Base-by-base conservation (phyloP, 2,329 filamentous ascomycete genomes). In the Epicoccum sorghinum region DNA sequence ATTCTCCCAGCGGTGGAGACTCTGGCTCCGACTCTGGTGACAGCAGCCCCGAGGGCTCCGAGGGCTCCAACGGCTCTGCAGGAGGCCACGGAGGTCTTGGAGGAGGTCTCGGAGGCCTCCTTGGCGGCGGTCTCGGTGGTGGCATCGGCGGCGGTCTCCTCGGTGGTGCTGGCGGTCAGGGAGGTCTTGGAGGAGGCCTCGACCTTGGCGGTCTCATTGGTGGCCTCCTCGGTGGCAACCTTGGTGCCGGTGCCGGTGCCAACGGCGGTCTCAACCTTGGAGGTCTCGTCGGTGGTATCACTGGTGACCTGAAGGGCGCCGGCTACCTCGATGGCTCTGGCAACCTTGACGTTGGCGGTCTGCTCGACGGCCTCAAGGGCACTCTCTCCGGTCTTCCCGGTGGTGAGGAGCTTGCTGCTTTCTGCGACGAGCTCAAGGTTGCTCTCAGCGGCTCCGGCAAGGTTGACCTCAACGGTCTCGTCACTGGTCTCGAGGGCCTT, bases 181-280 rank as follows among this genome's bases (percentile, higher is more conserved):
- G 32, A 24, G 23, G n/a, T 38, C 5, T 8, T n/a, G 29, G 36
- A 4, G 44, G 43, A 30, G 50, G 50, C 27, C 50, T 53, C 18
- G 39, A 53, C 25, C 50, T 53, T 29, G 50, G 50, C 37, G 50
- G 50, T 33, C 50, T 53, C 25, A 8, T 53, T 24, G 38, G 50
- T 14, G 50, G 50, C 32, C 30, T 53, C 27, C 32, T 53, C 9
- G 50, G 50, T 25, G 50, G 47, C n/a, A 18, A 43, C n/a, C 4
- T 44, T 35, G 44, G 50, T n/a, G 37, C 9, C 14, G 37, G 37
- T 27, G 32, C 32, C 3, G 32, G 32, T 13, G 36, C 29, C 29
- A 22, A 36, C 29, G 44, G 44, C 13, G 50, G 50, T 22, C 44
- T 53, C 32, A 44, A 53, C 32, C 22, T 53, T 23, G 38, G 42